phyloP scores from a whole-genome alignment of 2,329 filamentous ascomycete genomes.

The Fusarium sp. region DNA sequence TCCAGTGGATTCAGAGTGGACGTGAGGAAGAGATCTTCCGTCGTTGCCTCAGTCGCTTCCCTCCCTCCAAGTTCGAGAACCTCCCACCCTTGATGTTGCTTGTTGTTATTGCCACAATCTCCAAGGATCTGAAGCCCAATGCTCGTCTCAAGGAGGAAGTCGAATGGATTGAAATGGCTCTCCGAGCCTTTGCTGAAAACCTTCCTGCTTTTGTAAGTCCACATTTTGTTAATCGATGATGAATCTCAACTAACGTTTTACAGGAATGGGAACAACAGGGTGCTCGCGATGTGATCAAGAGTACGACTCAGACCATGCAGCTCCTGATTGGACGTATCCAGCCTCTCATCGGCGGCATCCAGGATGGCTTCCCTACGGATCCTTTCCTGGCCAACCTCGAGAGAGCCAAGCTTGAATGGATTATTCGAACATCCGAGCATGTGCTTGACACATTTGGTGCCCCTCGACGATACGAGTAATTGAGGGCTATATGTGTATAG shows the following conservation, averaged over 20 bases:
- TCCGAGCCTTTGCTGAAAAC: slow-evolving; percentile 65
- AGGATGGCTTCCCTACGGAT: slow-evolving; percentile 55
- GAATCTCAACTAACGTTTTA: slow-evolving; percentile 28
- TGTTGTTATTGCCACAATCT: slow-evolving; percentile 74
- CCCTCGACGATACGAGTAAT: slow-evolving; percentile 49
- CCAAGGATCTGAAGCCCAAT: slow-evolving; percentile 67
- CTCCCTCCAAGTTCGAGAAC: slow-evolving; percentile 61
- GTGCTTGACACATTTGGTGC: slow-evolving; percentile 52
- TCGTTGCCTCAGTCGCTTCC: slow-evolving; percentile 55
- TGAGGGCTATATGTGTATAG: slow-evolving; percentile 15
- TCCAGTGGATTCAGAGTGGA: slow-evolving; percentile 75
- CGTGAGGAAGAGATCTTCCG: slow-evolving; percentile 74
- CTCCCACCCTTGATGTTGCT: slow-evolving; percentile 72
- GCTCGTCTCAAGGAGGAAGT: slow-evolving; percentile 67
- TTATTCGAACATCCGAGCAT: slow-evolving; percentile 53
- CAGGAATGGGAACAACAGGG: slow-evolving; percentile 56
- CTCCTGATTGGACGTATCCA: slow-evolving; percentile 53
- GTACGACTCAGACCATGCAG: slow-evolving; percentile 56
- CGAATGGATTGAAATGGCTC: slow-evolving; percentile 70
- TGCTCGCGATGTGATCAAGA: slow-evolving; percentile 54
- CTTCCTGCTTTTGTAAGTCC: slow-evolving; percentile 64
- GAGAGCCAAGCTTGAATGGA: slow-evolving; percentile 56
- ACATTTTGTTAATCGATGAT: not conserved
- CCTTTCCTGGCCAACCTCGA: slow-evolving; percentile 56
- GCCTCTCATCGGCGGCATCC: slow-evolving; percentile 52